Percentiles rank a stretch among this genome's conserved stretches.
Conservation (phyloP, 768 basidiomycete species). For the Trametes cubensis region DNA sequence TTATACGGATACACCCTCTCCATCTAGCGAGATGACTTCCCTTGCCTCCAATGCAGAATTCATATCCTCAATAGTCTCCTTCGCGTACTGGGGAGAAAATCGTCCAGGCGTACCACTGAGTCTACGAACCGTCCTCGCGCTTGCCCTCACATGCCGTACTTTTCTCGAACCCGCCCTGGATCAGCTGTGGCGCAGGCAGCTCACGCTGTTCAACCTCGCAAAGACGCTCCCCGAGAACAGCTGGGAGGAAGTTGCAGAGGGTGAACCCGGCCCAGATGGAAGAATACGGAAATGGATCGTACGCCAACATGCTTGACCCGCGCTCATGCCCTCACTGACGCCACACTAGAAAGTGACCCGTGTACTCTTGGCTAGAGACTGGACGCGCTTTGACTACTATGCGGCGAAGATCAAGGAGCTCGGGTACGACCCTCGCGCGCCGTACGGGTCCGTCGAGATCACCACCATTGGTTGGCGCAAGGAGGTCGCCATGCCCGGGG, state of each 20-base stretch:
- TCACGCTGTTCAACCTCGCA: conserved; percentile 4
- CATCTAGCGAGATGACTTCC: not conserved
- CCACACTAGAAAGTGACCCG: conserved; percentile 2
- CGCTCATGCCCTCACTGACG: not conserved
- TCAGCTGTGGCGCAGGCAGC: conserved; percentile 18
- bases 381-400: conserved; percentile 13
- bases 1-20: too few species aligned
- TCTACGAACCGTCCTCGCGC: conserved; percentile 10
- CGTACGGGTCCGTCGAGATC: not conserved
- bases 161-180: conserved; percentile 13
- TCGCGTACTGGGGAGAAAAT: conserved; percentile 9
- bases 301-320: not conserved
- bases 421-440: conserved; percentile 13
- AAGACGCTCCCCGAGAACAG: conserved; percentile 11
- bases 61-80: conserved; percentile 5
- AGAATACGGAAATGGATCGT: not conserved
- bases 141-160: conserved; percentile 7
- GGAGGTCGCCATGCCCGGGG: not conserved
- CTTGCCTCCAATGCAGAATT: conserved; percentile 4
- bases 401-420: conserved; percentile 12
- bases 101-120: not conserved
- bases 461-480: not conserved
- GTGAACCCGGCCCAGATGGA: not conserved
- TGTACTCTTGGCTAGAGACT: conserved; percentile 4
- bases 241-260: not conserved